These are phyloP conservation scores for Mrakia frigida DNA, from an alignment of 768 basidiomycete genomes.

Conservation along the genomic window DNA sequence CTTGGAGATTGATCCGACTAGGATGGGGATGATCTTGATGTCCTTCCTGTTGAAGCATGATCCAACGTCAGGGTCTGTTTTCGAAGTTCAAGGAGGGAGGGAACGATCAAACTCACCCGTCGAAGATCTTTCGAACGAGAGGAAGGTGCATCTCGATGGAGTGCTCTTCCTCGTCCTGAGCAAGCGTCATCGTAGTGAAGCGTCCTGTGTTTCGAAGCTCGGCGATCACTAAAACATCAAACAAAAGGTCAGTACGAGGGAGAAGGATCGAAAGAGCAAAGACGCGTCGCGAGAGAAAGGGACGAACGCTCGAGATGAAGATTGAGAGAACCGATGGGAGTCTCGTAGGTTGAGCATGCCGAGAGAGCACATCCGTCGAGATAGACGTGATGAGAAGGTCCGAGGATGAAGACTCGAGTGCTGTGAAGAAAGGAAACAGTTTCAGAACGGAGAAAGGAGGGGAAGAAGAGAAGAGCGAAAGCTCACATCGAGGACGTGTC, in stretches of 20 bases:
- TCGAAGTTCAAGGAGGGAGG: background rate
- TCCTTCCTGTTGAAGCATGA: constrained; percentile 52
- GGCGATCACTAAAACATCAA: constrained; percentile 54
- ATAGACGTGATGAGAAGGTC: constrained; percentile 90
- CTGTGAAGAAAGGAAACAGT: constrained; percentile 47
- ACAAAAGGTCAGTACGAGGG: background rate
- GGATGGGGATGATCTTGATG: constrained; percentile 78
- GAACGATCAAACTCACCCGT: constrained; percentile 53
- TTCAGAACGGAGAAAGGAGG: background rate
- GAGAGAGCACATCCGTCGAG: constrained; percentile 82
- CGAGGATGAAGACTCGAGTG: constrained; percentile 86
- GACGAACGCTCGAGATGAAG: constrained; percentile 19
- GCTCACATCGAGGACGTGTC: constrained; percentile 74
- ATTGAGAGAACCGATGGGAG: constrained; percentile 57
- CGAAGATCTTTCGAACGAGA: constrained; percentile 70
- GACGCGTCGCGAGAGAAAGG: background rate
- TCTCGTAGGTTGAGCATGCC: constrained; percentile 67
- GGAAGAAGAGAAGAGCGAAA: background rate
- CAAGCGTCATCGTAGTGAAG: constrained; percentile 62
- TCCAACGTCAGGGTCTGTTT: background rate
- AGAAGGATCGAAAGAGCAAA: background rate
- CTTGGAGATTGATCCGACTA: constrained; percentile 72
- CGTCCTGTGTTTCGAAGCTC: constrained; percentile 61
- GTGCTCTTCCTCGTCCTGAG: constrained; percentile 87
- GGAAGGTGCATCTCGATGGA: constrained; percentile 98